A percentile compares a stretch with the other conserved stretches of the same genome.
Evolutionary conservation across 2,329 filamentous ascomycete genomes (phyloP).

Genomic region (Pseudofabraea citricarpa): DNA sequence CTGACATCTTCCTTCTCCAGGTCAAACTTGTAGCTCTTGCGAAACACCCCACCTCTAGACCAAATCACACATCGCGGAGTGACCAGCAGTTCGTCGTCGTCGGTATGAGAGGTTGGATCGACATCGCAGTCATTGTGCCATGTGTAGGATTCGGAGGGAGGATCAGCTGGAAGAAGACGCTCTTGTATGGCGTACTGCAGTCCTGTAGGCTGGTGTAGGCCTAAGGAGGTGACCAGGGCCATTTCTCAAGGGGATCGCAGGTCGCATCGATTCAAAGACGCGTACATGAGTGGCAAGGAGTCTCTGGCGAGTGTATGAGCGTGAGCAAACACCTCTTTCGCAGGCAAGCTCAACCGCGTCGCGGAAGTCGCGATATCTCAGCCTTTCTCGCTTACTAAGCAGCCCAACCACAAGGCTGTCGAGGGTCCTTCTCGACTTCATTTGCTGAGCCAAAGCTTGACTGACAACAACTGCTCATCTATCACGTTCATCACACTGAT

Average conservation of each 20-base stretch:
- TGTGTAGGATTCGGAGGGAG: constrained; percentile 60
- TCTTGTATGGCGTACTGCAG: constrained; percentile 81
- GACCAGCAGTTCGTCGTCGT: constrained; percentile 29
- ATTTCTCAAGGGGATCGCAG: constrained; percentile 49
- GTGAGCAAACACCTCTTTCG: too few species aligned
- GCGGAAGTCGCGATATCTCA: too few species aligned
- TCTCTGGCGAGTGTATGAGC: too few species aligned
- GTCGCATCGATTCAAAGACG: neutral
- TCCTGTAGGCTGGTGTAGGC: constrained; percentile 82
- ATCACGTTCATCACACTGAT: too few species aligned
- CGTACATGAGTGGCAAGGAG: too few species aligned
- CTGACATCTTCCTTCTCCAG: constrained; percentile 80
- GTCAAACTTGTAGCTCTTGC: constrained; percentile 81
- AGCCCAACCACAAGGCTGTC: too few species aligned
- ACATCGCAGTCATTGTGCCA: constrained; percentile 64
- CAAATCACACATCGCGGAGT: constrained; percentile 50
- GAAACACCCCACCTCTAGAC: constrained; percentile 80
- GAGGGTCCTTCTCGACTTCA: too few species aligned
- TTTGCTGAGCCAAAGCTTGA: too few species aligned
- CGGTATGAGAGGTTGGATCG: constrained; percentile 26
- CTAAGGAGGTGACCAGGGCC: constrained; percentile 87
- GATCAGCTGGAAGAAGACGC: constrained; percentile 65
- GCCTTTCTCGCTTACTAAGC: too few species aligned
- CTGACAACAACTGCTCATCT: too few species aligned
- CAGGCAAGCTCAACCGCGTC: too few species aligned